Evolutionary conservation across 1,139 yeast species (phyloP).

Genomic region (Yamadazyma diospyri): DNA sequence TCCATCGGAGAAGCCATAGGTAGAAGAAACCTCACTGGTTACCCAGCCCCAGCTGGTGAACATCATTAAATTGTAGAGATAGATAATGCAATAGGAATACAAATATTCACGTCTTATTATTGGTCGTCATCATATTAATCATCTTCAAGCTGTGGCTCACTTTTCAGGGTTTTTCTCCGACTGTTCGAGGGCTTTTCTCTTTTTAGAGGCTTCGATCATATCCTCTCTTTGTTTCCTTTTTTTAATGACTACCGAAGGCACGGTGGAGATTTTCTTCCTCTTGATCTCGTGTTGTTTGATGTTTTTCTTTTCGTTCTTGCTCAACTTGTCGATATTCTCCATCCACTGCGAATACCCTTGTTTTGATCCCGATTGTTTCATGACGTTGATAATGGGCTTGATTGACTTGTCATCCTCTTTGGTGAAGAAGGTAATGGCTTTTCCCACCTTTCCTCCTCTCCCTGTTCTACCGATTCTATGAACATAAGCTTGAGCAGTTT

Average conservation of each 20-base stretch:
- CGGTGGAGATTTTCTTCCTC: conserved; percentile 80
- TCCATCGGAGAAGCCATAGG: conserved; percentile 96
- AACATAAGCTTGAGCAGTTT: conserved; percentile 89
- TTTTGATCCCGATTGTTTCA: conserved; percentile 86
- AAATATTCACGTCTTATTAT: conserved; percentile 2
- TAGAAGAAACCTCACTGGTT: conserved; percentile 88
- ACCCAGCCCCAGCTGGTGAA: conserved; percentile 50
- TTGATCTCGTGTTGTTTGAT: conserved; percentile 60
- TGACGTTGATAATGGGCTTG: conserved; percentile 85
- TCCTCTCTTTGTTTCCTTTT: conserved; percentile 62
- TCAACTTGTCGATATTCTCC: conserved; percentile 67
- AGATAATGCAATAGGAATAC: conserved; percentile 2
- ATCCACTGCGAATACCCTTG: conserved; percentile 76
- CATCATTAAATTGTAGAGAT: conserved; percentile 18
- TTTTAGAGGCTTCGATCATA: conserved; percentile 80
- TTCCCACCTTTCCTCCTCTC: conserved; percentile 85
- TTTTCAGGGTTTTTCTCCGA: background rate
- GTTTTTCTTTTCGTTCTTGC: conserved; percentile 61
- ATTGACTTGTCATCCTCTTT: conserved; percentile 78
- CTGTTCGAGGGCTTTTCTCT: conserved; percentile 35
- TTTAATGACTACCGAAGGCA: conserved; percentile 65
- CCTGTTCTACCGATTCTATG: conserved; percentile 99
- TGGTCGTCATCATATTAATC: no score
- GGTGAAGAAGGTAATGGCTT: conserved; percentile 89
- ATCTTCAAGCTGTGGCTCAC: background rate